A percentile compares a stretch with the other conserved stretches of the same genome.
phyloP scores from a whole-genome alignment of 1,284 basidiomycete species.

The Heliocybe sulcata region DNA sequence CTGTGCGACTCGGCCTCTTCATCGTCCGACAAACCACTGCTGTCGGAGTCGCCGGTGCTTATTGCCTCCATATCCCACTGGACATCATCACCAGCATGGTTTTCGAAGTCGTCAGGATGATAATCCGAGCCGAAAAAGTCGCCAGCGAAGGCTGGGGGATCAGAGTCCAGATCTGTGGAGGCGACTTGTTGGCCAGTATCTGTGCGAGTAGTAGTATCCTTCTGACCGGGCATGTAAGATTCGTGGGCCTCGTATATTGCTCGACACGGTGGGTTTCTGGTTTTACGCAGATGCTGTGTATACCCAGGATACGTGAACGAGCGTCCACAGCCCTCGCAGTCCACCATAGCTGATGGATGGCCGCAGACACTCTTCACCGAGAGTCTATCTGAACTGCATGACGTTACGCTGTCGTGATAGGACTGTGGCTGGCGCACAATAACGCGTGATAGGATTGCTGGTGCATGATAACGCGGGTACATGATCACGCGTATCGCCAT shows the following conservation, averaged over 20 bases:
- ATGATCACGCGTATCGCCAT: background rate
- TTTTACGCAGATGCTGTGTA: background rate
- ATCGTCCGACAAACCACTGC: background rate
- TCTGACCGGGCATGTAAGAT: background rate
- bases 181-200: too few species aligned
- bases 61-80: background rate
- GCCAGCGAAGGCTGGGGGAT: background rate
- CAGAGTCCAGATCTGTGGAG: background rate
- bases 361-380: background rate
- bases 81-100: background rate
- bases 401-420: background rate
- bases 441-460: background rate
- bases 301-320: background rate
- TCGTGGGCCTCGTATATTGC: background rate
- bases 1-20: background rate
- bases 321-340: background rate
- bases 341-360: background rate
- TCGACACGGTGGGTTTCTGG: background rate
- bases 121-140: background rate
- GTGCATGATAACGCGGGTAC: background rate
- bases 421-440: too few species aligned
- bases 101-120: background rate
- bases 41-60: background rate
- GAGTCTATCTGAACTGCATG: background rate
- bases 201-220: background rate